Base-by-base conservation (phyloP, 1,284 basidiomycete genomes). In the Sporisorium graminicola region DNA sequence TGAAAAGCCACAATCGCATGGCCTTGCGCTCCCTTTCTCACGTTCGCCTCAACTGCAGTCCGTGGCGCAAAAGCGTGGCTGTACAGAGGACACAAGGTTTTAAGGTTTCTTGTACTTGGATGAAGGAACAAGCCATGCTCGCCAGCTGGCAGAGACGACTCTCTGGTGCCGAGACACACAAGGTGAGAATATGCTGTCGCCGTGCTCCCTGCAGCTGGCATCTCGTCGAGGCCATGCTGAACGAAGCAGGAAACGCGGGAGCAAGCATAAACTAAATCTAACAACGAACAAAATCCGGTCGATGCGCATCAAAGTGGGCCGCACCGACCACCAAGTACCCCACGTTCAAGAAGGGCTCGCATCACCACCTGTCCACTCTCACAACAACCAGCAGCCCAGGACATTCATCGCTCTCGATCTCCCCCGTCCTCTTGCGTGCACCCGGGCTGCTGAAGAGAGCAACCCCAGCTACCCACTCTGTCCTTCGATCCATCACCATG, bases 141-240 rank as follows among this genome's bases (percentile, higher is more conserved):
- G 8, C 37, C 37, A 40, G 37, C 37, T 40, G 37, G 37, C 2
- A 40, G 37, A 18, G 37, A n/a, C 37, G n/a, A 16, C 3, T n/a
- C n/a, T n/a, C n/a, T 40, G 37, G 26, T 47, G 46, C 46, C 46
- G 46, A 47, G 46, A 47, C 24, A 29, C 47, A 49, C 47, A 49
- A 20, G n/a, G 40, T 43, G 20, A 18, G 40, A 20, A 18, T 40
- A 18, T 27, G 47, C 16, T 27, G 16, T 50, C 49, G 27, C 29
- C 44, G 29, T 43, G 33, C 61, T 63, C 61, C 61, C 54, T 63
- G 61, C 61, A 63, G 54, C 61, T 29, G 61, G 61, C 31, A 63
- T 52, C 43, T 14, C 16, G 20, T 51, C 31, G n/a, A 18, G 22
- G 40, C 35, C 51, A 40, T 26, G 51, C 35, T 16, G 26, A 26